A percentile compares a stretch with the other conserved stretches of the same genome.
These are phyloP conservation scores for Cetraspora pellucida DNA, from an alignment of 192 early-diverging fungal genomes.

Conservation along the genomic window DNA sequence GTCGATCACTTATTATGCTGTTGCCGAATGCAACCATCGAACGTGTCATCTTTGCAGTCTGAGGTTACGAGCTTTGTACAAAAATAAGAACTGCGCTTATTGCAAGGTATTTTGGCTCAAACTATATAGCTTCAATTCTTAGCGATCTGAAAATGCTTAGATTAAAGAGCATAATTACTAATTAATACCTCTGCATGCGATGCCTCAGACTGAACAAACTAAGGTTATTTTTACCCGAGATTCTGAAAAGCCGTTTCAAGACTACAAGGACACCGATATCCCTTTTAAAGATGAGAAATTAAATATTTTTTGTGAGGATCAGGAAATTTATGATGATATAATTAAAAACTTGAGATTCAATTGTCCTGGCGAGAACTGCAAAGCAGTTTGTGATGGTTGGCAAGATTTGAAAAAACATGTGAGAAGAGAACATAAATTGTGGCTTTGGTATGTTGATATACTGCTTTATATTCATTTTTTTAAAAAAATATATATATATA, in stretches of 20 bases:
- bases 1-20: conserved; percentile 73
- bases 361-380: conserved; percentile 85
- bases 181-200: background rate
- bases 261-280: conserved; percentile 54
- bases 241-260: conserved; percentile 55
- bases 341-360: conserved; percentile 78
- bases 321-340: conserved; percentile 73
- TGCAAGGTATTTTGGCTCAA: conserved; percentile 71
- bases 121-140: too few relatives aligned
- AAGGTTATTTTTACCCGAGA: conserved; percentile 78
- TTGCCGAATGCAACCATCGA: conserved; percentile 90
- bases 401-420: conserved; percentile 81
- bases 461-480: too few relatives aligned
- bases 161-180: too few relatives aligned
- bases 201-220: conserved; percentile 70
- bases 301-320: conserved; percentile 73
- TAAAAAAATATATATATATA: too few relatives aligned
- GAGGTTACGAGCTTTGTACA: conserved; percentile 85
- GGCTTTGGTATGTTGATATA: conserved; percentile 66
- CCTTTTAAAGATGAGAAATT: conserved; percentile 67
- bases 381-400: conserved; percentile 75
- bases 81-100: conserved; percentile 81
- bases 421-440: conserved; percentile 69
- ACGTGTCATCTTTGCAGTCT: conserved; percentile 93
- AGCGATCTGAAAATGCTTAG: too few relatives aligned